Evolutionary conservation across 1,139 yeast genomes (phyloP).

Genomic region (Magnusiomyces tetraspermus): DNA sequence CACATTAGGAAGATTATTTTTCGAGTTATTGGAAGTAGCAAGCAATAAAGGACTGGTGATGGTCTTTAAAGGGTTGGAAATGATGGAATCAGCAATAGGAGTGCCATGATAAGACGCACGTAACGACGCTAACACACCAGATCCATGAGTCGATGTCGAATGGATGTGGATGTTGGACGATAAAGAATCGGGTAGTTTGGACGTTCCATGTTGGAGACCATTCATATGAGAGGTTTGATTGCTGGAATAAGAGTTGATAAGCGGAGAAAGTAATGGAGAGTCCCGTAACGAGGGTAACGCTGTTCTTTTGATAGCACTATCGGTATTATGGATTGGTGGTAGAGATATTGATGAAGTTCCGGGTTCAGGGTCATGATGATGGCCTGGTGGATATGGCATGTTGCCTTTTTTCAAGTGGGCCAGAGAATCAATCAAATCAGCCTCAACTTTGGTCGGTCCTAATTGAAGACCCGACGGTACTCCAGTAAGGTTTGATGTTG

Average conservation of each 20-base stretch:
- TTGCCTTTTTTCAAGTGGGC: not conserved
- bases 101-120: conserved; percentile 6
- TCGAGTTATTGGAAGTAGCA: conserved; percentile 6
- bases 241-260: not conserved
- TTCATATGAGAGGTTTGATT: not conserved
- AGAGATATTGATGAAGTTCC: not conserved
- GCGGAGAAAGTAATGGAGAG: not conserved
- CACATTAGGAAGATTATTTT: not conserved
- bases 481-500: not conserved
- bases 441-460: not conserved
- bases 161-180: not conserved
- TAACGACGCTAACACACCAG: not conserved
- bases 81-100: conserved; percentile 6
- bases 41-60: conserved; percentile 16
- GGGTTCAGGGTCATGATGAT: not conserved
- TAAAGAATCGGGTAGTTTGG: not conserved
- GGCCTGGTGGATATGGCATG: not conserved
- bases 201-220: not conserved
- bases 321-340: not conserved
- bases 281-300: not conserved
- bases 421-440: not conserved
- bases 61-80: conserved; percentile 7
- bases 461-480: not conserved
- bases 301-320: not conserved
- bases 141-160: not conserved